Base-by-base conservation (phyloP, 331 rosid genomes). In the Rhamnella rubrinervis region DNA sequence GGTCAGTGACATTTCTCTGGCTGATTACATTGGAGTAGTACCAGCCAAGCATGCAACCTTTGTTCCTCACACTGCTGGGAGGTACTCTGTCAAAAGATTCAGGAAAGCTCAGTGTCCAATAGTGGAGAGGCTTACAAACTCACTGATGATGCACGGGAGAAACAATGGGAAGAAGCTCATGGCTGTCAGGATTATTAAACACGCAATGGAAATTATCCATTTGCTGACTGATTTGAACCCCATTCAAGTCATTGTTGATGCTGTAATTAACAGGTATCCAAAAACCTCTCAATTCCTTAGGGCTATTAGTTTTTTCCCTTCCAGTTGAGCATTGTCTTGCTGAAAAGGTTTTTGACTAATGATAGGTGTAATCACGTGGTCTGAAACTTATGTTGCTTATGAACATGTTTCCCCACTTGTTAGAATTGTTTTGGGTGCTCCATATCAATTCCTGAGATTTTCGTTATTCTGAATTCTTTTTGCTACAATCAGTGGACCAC, bases 61-160 rank as follows among this genome's bases (percentile, higher is more conserved):
- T 66, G 90, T 80, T 12, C 87, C 90, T 6, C 90, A 85, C 81
- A 85, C 90, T 16, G 84, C 90, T 20, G 90, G 90, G 62, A 80
- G 90, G 68, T 85, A 85, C 75, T 85, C 90, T 0, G 84, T 70
- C 26, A 85, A 85, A 59, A 73, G 90, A 1, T 85, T 85, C 80
- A 78, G 90, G 83, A 86, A 86, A 50, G 87, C 87, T 12, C 89
- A 82, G 55, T 87, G 92, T 67, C 88, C 92, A 9, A 81, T 86
- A 14, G 74, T 87, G 31, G 92, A 84, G 85, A 84, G 92, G 72
- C 92, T 81, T 6, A 86, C 88, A 35, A 86, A 86, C 87, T 86
- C 88, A 0, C 83, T 86, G 1, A 86, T 86, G 88, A 86, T 86
- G 92, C 89, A 84, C 10, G 89, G 87, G 0, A 62, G 92, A 40